Percentiles rank a stretch among this genome's conserved stretches.
Evolutionary conservation across 805 yeast species (phyloP).

Genomic region (Grigorovia humatica): DNA sequence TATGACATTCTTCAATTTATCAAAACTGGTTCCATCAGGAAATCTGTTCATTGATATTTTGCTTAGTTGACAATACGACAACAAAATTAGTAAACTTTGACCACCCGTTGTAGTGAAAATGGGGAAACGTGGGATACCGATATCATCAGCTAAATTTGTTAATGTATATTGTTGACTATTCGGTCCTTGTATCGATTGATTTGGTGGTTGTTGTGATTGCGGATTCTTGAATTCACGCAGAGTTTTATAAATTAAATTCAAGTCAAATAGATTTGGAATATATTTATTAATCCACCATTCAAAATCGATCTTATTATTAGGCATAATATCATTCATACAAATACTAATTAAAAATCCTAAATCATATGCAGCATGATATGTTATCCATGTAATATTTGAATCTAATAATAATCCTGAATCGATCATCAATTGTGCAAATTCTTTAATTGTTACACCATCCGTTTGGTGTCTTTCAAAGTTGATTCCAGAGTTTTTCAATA

Average conservation of each 20-base stretch:
- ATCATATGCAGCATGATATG: conserved; percentile 92
- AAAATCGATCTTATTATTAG: conserved; percentile 71
- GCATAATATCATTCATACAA: conserved; percentile 66
- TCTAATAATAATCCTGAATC: conserved; percentile 80
- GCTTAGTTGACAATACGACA: conserved; percentile 52
- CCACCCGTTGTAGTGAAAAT: conserved; percentile 53
- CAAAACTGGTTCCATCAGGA: conserved; percentile 28
- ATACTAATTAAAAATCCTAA: conserved; percentile 78
- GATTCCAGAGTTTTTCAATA: conserved; percentile 71
- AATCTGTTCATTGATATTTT: conserved; percentile 26
- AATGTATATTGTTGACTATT: conserved; percentile 24
- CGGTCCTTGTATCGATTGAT: conserved; percentile 4
- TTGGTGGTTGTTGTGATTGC: conserved; percentile 14
- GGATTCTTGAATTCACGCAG: conserved; percentile 19
- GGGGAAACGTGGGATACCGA: conserved; percentile 51
- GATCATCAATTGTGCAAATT: conserved; percentile 74
- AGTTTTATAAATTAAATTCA: conserved; percentile 44
- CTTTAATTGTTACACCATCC: conserved; percentile 68
- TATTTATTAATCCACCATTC: conserved; percentile 56
- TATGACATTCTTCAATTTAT: conserved; percentile 38
- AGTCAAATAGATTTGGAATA: conserved; percentile 77
- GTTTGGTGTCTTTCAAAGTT: conserved; percentile 66
- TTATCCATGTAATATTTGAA: conserved; percentile 63
- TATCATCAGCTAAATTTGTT: conserved; percentile 59
- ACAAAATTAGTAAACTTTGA: conserved; percentile 49